phyloP scores from a whole-genome alignment of 768 basidiomycete species.

The Leccinum barrowsii region DNA sequence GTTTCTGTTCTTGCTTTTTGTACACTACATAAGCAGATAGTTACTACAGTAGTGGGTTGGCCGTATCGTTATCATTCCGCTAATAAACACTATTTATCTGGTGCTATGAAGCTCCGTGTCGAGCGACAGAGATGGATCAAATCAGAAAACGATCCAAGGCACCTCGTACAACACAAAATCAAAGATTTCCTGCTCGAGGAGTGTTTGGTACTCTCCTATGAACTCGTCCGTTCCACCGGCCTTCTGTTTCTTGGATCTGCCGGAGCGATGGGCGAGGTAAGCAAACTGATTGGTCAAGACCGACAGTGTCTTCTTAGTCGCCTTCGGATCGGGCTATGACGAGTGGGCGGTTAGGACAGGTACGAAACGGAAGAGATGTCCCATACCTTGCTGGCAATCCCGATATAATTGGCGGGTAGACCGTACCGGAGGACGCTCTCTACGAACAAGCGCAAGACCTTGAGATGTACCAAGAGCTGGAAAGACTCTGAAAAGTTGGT shows the following conservation, averaged over 20 bases:
- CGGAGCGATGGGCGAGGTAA: conserved; percentile 72
- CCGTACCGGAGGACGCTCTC: conserved; percentile 97
- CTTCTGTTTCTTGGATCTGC: conserved; percentile 38
- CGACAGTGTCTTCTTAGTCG: conserved; percentile 72
- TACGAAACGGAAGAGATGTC: not conserved
- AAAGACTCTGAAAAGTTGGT: conserved; percentile 98
- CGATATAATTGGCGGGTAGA: conserved; percentile 86
- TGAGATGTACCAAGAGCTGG: conserved; percentile 90
- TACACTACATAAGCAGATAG: conserved; percentile 43
- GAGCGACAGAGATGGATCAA: not conserved
- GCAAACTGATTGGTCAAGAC: conserved; percentile 73
- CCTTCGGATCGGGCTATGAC: conserved; percentile 79
- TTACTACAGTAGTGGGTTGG: conserved; percentile 53
- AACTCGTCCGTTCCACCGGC: conserved; percentile 58
- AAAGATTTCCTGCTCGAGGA: conserved; percentile 95
- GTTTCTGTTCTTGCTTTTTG: conserved; percentile 27
- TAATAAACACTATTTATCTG: conserved; percentile 47
- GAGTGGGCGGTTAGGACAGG: not conserved
- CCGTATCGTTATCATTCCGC: conserved; percentile 59
- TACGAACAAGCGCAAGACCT: conserved; percentile 85
- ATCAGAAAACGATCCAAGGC: conserved; percentile 77
- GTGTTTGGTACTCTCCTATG: conserved; percentile 83
- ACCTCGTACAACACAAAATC: conserved; percentile 95
- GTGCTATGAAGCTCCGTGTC: conserved; percentile 4
- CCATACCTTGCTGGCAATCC: conserved; percentile 73